These are phyloP conservation scores for Penicillium argentinense DNA, from an alignment of 495 filamentous ascomycete species.

Conservation along the genomic window DNA sequence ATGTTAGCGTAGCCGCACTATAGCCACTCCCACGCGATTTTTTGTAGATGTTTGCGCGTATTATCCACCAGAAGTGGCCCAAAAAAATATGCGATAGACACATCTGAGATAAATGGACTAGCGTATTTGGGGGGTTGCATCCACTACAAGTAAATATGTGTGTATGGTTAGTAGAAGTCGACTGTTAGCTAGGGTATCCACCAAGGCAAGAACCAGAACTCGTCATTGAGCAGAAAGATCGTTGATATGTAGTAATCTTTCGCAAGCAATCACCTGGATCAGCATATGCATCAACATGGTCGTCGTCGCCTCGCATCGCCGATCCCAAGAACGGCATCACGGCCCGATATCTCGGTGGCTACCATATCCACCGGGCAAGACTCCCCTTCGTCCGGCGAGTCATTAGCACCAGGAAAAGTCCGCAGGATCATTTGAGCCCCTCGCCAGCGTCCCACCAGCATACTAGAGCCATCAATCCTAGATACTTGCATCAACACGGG, in stretches of 20 bases:
- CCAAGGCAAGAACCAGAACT: neutral
- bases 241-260: neutral
- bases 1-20: too few relatives aligned
- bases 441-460: neutral
- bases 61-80: too few relatives aligned
- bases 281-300: neutral
- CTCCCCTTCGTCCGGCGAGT: neutral
- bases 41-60: too few relatives aligned
- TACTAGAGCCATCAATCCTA: neutral
- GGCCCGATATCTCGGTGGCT: neutral
- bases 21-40: too few relatives aligned
- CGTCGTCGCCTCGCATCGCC: neutral
- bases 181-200: too few relatives aligned
- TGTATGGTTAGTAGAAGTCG: too few relatives aligned
- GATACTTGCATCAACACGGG: neutral
- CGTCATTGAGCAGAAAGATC: neutral
- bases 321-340: neutral
- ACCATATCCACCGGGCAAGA: neutral
- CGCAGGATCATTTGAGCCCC: neutral
- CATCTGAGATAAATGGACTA: too few relatives aligned
- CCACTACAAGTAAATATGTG: too few relatives aligned
- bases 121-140: too few relatives aligned
- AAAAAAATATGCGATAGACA: too few relatives aligned
- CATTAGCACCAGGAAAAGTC: neutral
- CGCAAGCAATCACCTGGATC: slow-evolving; percentile 1